Conservation (phyloP, 495 filamentous ascomycete genomes). For the Xylaria acuta region DNA sequence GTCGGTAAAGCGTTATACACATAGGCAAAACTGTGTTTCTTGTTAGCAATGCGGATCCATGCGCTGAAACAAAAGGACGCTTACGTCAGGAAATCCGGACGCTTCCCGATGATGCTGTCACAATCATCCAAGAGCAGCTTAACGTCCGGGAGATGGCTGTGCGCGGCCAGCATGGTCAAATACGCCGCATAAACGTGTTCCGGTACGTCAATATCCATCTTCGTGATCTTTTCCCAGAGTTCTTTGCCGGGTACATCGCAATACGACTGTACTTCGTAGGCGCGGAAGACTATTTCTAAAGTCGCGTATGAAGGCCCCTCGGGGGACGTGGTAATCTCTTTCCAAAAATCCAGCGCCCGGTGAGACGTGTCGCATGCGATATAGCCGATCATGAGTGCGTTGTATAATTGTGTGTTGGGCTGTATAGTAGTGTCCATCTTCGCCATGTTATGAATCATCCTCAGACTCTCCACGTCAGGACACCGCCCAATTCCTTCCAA, state of each 20-base stretch:
- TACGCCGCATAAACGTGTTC: slow-evolving; percentile 74
- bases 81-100: slow-evolving; percentile 73
- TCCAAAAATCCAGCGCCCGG: slow-evolving; percentile 78
- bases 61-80: slow-evolving; percentile 36
- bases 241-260: slow-evolving; percentile 70
- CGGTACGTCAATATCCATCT: slow-evolving; percentile 79
- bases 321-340: slow-evolving; percentile 72
- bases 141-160: slow-evolving; percentile 69
- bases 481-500: slow-evolving; percentile 75
- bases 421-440: slow-evolving; percentile 86
- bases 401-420: slow-evolving; percentile 74
- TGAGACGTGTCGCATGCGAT: slow-evolving; percentile 66
- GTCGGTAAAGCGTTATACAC: slow-evolving; percentile 75
- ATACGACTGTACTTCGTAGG: slow-evolving; percentile 68
- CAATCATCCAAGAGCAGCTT: slow-evolving; percentile 67
- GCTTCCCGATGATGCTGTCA: slow-evolving; percentile 67
- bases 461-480: slow-evolving; percentile 68
- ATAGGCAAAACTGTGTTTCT: slow-evolving; percentile 63
- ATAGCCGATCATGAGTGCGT: slow-evolving; percentile 87
- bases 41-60: slow-evolving; percentile 25
- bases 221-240: slow-evolving; percentile 75
- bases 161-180: slow-evolving; percentile 73
- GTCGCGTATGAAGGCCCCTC: slow-evolving; percentile 85
- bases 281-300: slow-evolving; percentile 77
- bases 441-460: slow-evolving; percentile 85